Conservation (phyloP, 257 asterid species). For the Solanum sparsipilum region DNA sequence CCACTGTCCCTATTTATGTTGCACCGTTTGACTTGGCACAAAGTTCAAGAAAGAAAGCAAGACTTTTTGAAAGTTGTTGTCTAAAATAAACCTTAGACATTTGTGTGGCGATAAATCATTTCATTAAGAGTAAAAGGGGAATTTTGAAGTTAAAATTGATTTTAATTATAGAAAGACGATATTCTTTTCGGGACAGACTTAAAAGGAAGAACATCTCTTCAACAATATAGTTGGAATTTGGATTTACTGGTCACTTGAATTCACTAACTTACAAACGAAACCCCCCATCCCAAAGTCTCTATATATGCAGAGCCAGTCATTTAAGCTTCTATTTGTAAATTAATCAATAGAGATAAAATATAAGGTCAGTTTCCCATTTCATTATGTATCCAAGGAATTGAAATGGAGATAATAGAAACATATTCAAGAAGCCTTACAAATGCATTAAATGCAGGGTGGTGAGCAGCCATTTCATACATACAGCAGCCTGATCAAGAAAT, state of each 20-base stretch:
- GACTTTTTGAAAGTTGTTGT: background rate
- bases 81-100: background rate
- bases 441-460: constrained; percentile 97
- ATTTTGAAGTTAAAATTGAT: background rate
- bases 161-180: background rate
- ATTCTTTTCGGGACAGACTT: background rate
- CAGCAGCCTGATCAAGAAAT: constrained; percentile 68
- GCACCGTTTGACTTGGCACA: background rate
- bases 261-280: background rate
- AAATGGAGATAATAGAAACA: background rate
- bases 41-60: background rate
- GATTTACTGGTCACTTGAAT: background rate
- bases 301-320: background rate
- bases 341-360: background rate
- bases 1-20: background rate
- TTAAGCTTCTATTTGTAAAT: background rate
- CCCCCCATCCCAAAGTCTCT: background rate
- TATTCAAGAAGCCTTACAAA: constrained; percentile 45
- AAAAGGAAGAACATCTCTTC: background rate
- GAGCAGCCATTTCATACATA: constrained; percentile 98
- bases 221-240: background rate
- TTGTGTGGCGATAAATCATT: background rate
- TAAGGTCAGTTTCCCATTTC: background rate
- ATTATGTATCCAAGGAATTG: background rate
- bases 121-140: background rate